Evolutionary conservation across 148 eudicot genomes (phyloP).

Genomic region (Fagopyrum tataricum): DNA sequence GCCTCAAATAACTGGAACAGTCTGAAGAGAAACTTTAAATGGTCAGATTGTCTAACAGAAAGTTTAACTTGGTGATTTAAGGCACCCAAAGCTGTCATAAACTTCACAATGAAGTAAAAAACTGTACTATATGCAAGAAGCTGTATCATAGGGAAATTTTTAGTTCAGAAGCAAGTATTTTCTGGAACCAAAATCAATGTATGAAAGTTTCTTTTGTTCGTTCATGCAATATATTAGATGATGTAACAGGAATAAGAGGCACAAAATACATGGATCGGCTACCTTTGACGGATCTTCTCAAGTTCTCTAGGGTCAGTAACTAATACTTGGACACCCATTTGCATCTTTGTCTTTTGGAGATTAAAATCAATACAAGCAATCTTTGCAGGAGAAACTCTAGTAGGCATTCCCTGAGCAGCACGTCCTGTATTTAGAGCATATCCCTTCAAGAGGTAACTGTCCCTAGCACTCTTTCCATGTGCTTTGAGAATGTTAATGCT

Average conservation of each 20-base stretch:
- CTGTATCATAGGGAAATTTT: background rate
- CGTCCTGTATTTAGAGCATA: conserved; percentile 99
- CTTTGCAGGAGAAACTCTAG: conserved; percentile 79
- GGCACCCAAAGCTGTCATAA: background rate
- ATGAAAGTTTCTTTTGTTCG: background rate
- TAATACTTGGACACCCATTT: conserved; percentile 92
- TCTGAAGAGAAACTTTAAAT: background rate
- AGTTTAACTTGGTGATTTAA: background rate
- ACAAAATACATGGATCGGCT: background rate
- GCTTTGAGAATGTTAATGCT: conserved; percentile 91
- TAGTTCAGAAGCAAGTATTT: background rate
- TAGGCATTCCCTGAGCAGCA: conserved; percentile 99
- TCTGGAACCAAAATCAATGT: background rate
- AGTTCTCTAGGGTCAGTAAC: conserved; percentile 94
- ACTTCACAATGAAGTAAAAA: background rate
- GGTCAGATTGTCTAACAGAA: background rate
- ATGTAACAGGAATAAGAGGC: background rate
- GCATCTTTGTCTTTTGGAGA: conserved; percentile 97
- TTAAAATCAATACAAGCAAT: conserved; percentile 98
- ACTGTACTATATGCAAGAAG: background rate
- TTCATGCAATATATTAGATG: background rate
- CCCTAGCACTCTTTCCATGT: conserved; percentile 90
- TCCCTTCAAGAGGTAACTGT: conserved; percentile 86
- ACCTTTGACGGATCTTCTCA: conserved; percentile 98
- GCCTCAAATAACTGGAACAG: no score